Evolutionary conservation across 1,284 basidiomycete genomes (phyloP).

Genomic region (Ceratobasidium sp.): DNA sequence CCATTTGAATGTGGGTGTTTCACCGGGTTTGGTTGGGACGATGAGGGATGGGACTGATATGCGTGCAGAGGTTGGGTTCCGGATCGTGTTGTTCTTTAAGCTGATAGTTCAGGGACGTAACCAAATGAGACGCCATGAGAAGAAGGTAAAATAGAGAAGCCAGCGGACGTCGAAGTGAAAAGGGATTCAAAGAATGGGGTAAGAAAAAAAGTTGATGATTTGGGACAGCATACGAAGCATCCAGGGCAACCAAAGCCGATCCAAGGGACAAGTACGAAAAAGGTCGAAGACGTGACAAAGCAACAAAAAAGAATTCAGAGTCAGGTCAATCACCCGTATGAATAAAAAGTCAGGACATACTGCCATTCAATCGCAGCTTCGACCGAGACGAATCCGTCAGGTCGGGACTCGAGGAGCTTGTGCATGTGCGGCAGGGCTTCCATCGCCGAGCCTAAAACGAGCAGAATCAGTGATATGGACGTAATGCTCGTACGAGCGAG

Average conservation of each 20-base stretch:
- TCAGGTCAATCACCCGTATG: no score
- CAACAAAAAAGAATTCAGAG: no score
- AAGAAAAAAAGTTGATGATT: no score
- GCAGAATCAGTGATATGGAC: not conserved
- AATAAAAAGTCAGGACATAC: constrained; percentile 64
- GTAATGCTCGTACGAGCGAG: not conserved
- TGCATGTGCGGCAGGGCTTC: constrained; percentile 94
- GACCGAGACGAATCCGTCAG: constrained; percentile 83
- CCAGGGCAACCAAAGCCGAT: no score
- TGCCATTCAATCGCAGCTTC: constrained; percentile 96
- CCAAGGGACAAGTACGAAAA: no score
- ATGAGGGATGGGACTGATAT: constrained; percentile 87
- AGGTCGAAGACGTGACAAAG: not conserved
- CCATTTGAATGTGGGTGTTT: constrained; percentile 72
- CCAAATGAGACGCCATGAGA: constrained; percentile 40
- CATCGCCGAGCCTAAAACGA: constrained; percentile 82
- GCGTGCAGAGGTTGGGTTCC: constrained; percentile 82
- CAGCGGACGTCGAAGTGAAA: not conserved
- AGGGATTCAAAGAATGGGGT: no score
- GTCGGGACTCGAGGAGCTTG: constrained; percentile 83
- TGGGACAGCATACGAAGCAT: no score
- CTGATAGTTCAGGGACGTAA: constrained; percentile 58
- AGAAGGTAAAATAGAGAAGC: not conserved
- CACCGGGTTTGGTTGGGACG: constrained; percentile 61
- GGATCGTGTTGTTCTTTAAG: constrained; percentile 81